Percentiles rank a stretch among this genome's conserved stretches.
Evolutionary conservation across 1,139 yeast species (phyloP).

Genomic region (Pichia norvegensis): DNA sequence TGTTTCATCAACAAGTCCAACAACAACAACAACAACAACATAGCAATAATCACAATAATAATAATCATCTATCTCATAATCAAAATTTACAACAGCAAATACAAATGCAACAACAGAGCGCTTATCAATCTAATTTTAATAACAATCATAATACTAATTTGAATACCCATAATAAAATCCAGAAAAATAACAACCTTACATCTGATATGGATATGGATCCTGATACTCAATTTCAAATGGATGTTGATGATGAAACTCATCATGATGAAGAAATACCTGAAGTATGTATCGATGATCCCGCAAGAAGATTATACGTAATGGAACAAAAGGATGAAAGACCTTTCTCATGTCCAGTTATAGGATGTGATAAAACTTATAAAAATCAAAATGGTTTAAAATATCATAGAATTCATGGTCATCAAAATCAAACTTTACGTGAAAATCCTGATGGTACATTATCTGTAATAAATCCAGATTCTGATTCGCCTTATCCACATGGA

Average conservation of each 20-base stretch:
- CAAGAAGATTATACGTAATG: slow-evolving; percentile 84
- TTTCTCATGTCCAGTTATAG: slow-evolving; percentile 94
- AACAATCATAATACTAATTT: not conserved
- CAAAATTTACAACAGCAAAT: slow-evolving; percentile 10
- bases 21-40: slow-evolving; percentile 15
- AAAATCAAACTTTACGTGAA: slow-evolving; percentile 82
- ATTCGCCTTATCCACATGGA: slow-evolving; percentile 87
- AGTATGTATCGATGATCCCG: slow-evolving; percentile 84
- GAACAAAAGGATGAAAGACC: slow-evolving; percentile 93
- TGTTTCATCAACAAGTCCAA: slow-evolving; percentile 16
- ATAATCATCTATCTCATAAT: slow-evolving; percentile 15
- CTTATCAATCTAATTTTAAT: slow-evolving; percentile 8
- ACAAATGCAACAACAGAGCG: slow-evolving; percentile 14
- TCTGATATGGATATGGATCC: slow-evolving; percentile 13
- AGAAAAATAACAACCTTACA: not conserved
- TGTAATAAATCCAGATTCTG: slow-evolving; percentile 87
- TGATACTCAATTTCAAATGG: slow-evolving; percentile 25
- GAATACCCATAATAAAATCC: slow-evolving; percentile 4
- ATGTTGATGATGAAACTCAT: slow-evolving; percentile 19
- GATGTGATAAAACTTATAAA: slow-evolving; percentile 95
- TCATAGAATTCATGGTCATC: slow-evolving; percentile 95
- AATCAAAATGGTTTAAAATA: slow-evolving; percentile 96
- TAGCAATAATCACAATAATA: slow-evolving; percentile 7
- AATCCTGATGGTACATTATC: slow-evolving; percentile 91
- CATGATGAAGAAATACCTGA: slow-evolving; percentile 33